phyloP scores from a whole-genome alignment of 129 eudicot species.

The Oenanthe sinensis region DNA sequence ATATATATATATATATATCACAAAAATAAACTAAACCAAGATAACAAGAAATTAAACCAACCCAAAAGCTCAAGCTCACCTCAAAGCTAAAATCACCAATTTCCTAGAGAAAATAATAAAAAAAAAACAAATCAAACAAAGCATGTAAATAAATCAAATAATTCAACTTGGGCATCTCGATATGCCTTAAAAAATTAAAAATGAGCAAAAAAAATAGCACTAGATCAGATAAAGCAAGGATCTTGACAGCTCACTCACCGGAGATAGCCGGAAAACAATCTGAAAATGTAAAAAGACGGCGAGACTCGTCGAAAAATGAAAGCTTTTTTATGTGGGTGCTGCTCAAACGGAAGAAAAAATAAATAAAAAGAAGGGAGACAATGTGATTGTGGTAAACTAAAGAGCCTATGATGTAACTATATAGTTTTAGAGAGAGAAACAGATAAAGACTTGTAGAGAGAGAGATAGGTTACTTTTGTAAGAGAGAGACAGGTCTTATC shows the following conservation, averaged over 20 bases:
- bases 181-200: background rate
- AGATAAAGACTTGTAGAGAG: background rate
- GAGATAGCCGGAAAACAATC: background rate
- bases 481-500: slow-evolving; percentile 1
- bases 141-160: background rate
- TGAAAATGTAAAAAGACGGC: slow-evolving; percentile 12
- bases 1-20: no score
- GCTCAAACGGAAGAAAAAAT: background rate
- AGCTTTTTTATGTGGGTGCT: slow-evolving; percentile 5
- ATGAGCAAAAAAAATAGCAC: background rate
- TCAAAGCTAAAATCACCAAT: slow-evolving; percentile 17
- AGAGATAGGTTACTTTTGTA: background rate
- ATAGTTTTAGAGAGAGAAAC: background rate
- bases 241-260: background rate
- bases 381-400: background rate
- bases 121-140: background rate
- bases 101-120: slow-evolving; percentile 2
- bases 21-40: background rate
- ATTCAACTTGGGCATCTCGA: background rate
- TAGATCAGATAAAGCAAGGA: background rate
- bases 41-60: background rate
- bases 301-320: background rate
- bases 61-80: slow-evolving; percentile 4
- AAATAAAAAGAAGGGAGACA: slow-evolving; percentile 4
- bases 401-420: background rate